phyloP scores from a whole-genome alignment of 1,284 basidiomycete genomes.

The Mycena sp. region DNA sequence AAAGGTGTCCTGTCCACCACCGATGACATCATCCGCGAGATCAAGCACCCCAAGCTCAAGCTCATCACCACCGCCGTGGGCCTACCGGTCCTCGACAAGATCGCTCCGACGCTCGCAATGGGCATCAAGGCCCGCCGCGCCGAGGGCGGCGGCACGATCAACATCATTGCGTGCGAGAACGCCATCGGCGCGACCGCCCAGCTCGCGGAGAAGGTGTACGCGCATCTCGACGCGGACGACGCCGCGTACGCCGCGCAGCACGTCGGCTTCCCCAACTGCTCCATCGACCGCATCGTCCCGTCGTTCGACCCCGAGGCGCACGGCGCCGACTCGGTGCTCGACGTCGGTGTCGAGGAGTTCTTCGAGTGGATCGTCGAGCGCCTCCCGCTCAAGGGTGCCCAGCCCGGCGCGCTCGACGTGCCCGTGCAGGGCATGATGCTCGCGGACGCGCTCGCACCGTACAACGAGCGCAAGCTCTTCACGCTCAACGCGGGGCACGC shows the following conservation, averaged over 20 bases:
- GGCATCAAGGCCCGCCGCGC: slow-evolving; percentile 33
- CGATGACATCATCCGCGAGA: slow-evolving; percentile 38
- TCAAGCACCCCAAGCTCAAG: slow-evolving; percentile 41
- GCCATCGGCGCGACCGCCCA: slow-evolving; percentile 45
- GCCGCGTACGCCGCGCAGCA: slow-evolving; percentile 36
- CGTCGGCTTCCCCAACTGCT: slow-evolving; percentile 52
- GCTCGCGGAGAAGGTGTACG: slow-evolving; percentile 43
- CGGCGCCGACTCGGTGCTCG: slow-evolving; percentile 34
- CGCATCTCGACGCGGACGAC: slow-evolving; percentile 39
- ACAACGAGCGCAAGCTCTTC: slow-evolving; percentile 53
- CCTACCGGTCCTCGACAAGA: slow-evolving; percentile 33
- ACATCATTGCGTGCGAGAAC: slow-evolving; percentile 55
- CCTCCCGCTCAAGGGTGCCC: slow-evolving; percentile 37
- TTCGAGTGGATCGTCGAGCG: slow-evolving; percentile 52
- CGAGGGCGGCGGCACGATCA: slow-evolving; percentile 35
- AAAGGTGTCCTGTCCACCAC: slow-evolving; percentile 44
- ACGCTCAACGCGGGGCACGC: slow-evolving; percentile 54
- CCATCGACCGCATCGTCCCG: slow-evolving; percentile 54
- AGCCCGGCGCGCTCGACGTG: slow-evolving; percentile 31
- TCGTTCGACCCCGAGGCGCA: slow-evolving; percentile 36
- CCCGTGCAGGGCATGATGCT: slow-evolving; percentile 47
- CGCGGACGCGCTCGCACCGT: slow-evolving; percentile 44
- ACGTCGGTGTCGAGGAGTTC: slow-evolving; percentile 53
- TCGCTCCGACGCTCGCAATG: slow-evolving; percentile 38
- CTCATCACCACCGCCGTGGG: slow-evolving; percentile 52